Base-by-base conservation (phyloP, 257 asterid genomes). In the Cynanchum wilfordii region DNA sequence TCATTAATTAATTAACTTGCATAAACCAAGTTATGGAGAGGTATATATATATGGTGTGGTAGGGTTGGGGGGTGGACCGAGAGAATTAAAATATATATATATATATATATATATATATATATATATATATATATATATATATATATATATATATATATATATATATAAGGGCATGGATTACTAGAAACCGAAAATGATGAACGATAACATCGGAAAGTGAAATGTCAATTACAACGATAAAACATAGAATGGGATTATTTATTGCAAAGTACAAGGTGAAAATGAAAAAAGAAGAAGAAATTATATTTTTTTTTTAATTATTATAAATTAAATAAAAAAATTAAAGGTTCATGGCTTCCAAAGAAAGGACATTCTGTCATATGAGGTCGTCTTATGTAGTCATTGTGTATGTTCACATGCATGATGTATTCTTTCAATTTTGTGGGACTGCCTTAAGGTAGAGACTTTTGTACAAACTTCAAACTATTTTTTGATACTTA, bases 361-460 rank as follows among this genome's bases (percentile, higher is more conserved):
- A 70, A 38, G 59, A 76, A 70, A 76, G 80, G 80, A 76, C 80
- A 76, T 70, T 63, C 72, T 76, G 78, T 60, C 76, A 70, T 60
- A 70, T 73, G 40, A 27, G 66, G 30, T 58, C 65, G 70, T 63
- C 76, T 49, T 73, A 64, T 74, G 50, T 74, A 55, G 69, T 69
- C 72, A 71, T 15, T 47, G 72, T 66, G 64, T 70, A 51, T 66
- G 58, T 70, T 70, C 70, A 75, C 68, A 70, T 73, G 77, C 38
- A 33, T 33, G 5, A 30, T 51, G 59, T 30, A 57, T 51, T 73
- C 71, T 59, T 78, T 66, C 20, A 25, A 47, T 12, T 77, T 4
- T 38, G 66, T 78, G 66, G 77, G 70, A 66, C 65, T 54, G 25
- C 47, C 47, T 50, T 64, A 20, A 54, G 73, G 50, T 65, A 72